Percentiles rank a stretch among this genome's conserved stretches.
These are phyloP conservation scores for Meyerozyma athensensis DNA, from an alignment of 1,139 yeast species.

Conservation along the genomic window DNA sequence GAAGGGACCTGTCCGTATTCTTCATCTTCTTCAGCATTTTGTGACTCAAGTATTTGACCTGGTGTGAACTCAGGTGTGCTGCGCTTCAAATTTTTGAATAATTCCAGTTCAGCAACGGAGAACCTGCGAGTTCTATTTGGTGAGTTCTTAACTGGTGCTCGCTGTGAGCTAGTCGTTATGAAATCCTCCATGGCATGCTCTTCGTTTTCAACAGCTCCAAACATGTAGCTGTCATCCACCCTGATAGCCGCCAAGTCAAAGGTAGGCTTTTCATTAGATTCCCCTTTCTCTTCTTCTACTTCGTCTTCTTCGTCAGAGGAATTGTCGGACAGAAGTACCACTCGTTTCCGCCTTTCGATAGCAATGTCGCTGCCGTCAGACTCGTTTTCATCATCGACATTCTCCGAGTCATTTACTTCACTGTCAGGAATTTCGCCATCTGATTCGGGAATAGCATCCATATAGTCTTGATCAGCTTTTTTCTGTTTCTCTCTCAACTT, in stretches of 20 bases:
- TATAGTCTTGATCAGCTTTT: slow-evolving; percentile 19
- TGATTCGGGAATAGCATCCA: slow-evolving; percentile 15
- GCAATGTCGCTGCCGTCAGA: slow-evolving; percentile 17
- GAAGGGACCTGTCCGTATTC: slow-evolving; percentile 14
- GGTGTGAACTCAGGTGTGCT: slow-evolving; percentile 10
- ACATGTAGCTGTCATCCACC: slow-evolving; percentile 35
- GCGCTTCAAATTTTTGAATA: slow-evolving; percentile 31
- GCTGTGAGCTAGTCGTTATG: slow-evolving; percentile 14
- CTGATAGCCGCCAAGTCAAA: slow-evolving; percentile 8
- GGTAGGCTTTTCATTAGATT: slow-evolving; percentile 13
- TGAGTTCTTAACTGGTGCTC: slow-evolving; percentile 4
- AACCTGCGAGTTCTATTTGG: slow-evolving; percentile 4
- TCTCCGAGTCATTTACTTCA: slow-evolving; percentile 20
- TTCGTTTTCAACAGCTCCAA: slow-evolving; percentile 22
- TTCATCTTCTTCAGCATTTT: slow-evolving; percentile 5
- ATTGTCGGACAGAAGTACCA: neutral
- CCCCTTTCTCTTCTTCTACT: slow-evolving; percentile 8
- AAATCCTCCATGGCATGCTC: slow-evolving; percentile 12
- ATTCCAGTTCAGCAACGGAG: slow-evolving; percentile 11
- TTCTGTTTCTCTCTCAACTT: slow-evolving; percentile 31
- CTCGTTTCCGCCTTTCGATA: slow-evolving; percentile 14
- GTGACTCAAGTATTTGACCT: slow-evolving; percentile 7
- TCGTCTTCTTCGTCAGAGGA: slow-evolving; percentile 14
- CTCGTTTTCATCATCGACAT: slow-evolving; percentile 18
- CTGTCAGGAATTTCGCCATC: slow-evolving; percentile 21